These are phyloP conservation scores for Aureobasidium sp. DNA, from an alignment of 2,329 filamentous ascomycete species.

Conservation along the genomic window DNA sequence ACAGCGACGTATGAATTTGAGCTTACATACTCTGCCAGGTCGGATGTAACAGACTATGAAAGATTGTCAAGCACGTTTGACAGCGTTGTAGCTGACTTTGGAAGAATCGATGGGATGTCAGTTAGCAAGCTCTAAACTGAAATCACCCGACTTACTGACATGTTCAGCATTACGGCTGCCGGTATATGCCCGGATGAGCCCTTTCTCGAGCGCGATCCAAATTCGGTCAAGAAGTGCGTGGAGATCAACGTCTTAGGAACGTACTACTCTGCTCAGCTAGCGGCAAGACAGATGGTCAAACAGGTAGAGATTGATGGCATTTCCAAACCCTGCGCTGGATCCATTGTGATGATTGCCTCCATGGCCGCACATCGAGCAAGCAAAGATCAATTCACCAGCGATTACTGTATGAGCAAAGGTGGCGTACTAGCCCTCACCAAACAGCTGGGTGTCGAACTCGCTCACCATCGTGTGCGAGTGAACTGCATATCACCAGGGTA, in stretches of 20 bases:
- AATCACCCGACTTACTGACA: too few relatives aligned
- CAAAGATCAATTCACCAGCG: constrained; percentile 24
- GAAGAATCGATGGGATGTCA: constrained; percentile 21
- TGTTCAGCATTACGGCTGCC: constrained; percentile 20
- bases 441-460: constrained; percentile 39
- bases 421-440: constrained; percentile 14
- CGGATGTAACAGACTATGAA: constrained; percentile 22
- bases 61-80: constrained; percentile 18
- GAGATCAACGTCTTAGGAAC: constrained; percentile 34
- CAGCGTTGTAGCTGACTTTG: constrained; percentile 14
- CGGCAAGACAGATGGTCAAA: constrained; percentile 43
- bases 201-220: constrained; percentile 21
- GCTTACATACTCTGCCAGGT: too few relatives aligned
- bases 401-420: constrained; percentile 25
- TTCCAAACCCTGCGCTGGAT: constrained; percentile 25
- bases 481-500: constrained; percentile 43
- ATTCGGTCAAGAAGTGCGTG: constrained; percentile 13
- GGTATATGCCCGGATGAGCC: constrained; percentile 23
- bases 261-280: constrained; percentile 41
- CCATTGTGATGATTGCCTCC: constrained; percentile 51
- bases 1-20: too few relatives aligned
- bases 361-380: constrained; percentile 76
- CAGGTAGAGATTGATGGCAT: constrained; percentile 38
- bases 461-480: constrained; percentile 24
- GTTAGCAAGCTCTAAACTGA: too few relatives aligned